phyloP scores from a whole-genome alignment of 805 yeast genomes.

The Saccharomycopsis microspora region DNA sequence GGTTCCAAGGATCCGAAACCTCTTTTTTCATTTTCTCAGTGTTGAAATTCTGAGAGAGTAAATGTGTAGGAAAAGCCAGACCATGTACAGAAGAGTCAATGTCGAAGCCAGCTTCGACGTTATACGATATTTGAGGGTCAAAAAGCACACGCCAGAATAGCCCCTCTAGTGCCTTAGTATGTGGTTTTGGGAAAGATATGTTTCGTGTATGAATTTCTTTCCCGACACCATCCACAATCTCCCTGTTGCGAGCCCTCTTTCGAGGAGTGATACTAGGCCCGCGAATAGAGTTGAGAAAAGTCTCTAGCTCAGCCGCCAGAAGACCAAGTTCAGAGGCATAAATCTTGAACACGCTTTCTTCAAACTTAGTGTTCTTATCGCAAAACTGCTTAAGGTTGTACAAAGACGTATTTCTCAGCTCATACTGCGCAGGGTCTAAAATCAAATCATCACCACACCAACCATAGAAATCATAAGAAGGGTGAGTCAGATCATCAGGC shows the following conservation, averaged over 20 bases:
- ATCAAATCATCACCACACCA: conserved; percentile 29
- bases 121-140: conserved; percentile 22
- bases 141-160: conserved; percentile 32
- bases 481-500: conserved; percentile 25
- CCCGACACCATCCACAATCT: neutral
- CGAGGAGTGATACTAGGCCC: neutral
- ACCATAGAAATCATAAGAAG: conserved; percentile 29
- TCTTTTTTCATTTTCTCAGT: conserved; percentile 1
- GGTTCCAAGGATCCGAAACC: conserved; percentile 38
- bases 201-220: neutral
- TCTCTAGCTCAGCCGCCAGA: conserved; percentile 2
- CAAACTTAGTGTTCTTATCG: conserved; percentile 39
- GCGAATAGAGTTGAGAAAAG: neutral
- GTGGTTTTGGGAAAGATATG: conserved; percentile 1
- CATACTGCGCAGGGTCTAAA: conserved; percentile 28
- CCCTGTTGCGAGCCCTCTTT: neutral
- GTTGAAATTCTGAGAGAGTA: conserved; percentile 10
- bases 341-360: conserved; percentile 14
- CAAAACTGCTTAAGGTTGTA: conserved; percentile 47
- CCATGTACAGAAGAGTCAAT: conserved; percentile 29
- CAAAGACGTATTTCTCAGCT: conserved; percentile 34
- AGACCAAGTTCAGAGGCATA: conserved; percentile 8
- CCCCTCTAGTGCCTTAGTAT: conserved; percentile 25
- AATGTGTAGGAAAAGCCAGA: conserved; percentile 24
- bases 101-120: conserved; percentile 26